Base-by-base conservation (phyloP, 257 asterid species). In the Ajuga chamaepitys region DNA sequence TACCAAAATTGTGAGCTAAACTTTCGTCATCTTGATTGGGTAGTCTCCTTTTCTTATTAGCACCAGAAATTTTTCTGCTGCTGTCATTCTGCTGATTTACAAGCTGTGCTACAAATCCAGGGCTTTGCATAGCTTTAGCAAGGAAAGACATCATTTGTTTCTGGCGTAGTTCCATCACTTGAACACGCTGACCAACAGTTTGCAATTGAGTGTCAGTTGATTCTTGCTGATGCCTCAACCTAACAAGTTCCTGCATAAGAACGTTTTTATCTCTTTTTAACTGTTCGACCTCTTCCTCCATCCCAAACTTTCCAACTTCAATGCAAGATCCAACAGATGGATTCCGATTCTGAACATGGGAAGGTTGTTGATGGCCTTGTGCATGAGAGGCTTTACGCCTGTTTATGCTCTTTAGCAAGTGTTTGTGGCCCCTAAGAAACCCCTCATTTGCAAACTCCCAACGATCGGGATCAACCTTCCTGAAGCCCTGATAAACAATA, bases 101-200 rank as follows among this genome's bases (percentile, higher is more conserved):
- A 53, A 88, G 71, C 82, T 86, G 96, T 9, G 96, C 68, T 40
- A 88, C 79, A 64, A 88, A 86, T 7, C 87, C 85, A 20, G 96
- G 87, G 79, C 82, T 88, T 71, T 88, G 89, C 85, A 88, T 77
- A 24, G 96, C 96, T 76, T 86, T 88, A 9, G 96, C 96, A 10
- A 88, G 96, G 70, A 86, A 88, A 2, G 96, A 82, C 95, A 86
- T 84, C 95, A 88, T 86, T 64, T 88, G 96, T 47, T 83, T 85
- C 61, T 86, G 92, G 46, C 90, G 87, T 58, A 81, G 88, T 74
- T 86, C 96, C 96, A 88, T 88, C 17, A 68, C 58, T 11, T 84
- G 95, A 67, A 88, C 87, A 38, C 89, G 89, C 73, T 88, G 85
- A 61, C 88, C 85, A 38, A 86, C 89, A 28, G 83, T 88, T 67